phyloP scores from a whole-genome alignment of 1,139 yeast genomes.

The Sugiyamaella sp. region DNA sequence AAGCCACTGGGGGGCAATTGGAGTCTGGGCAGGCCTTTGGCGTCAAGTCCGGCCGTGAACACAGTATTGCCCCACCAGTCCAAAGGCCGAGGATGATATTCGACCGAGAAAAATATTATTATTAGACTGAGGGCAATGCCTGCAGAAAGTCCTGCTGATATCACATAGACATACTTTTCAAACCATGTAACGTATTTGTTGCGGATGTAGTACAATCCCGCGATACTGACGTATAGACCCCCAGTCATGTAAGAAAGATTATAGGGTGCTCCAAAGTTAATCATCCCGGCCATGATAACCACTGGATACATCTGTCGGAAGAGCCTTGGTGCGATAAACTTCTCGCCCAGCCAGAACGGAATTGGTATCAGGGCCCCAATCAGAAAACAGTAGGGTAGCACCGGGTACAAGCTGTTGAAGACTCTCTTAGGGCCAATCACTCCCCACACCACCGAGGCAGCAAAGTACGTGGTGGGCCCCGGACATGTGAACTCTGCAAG shows the following conservation, averaged over 20 bases:
- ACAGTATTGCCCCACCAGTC: constrained; percentile 66
- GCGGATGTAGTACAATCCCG: constrained; percentile 58
- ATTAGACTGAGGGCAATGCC: constrained; percentile 63
- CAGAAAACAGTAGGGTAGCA: constrained; percentile 50
- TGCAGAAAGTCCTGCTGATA: constrained; percentile 59
- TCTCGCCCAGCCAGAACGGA: constrained; percentile 23
- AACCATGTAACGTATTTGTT: constrained; percentile 58
- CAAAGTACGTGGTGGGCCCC: constrained; percentile 51
- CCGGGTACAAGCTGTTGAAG: constrained; percentile 52
- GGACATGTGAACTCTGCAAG: constrained; percentile 39
- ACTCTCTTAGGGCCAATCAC: constrained; percentile 67
- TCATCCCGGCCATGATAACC: constrained; percentile 54
- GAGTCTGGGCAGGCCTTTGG: constrained; percentile 40
- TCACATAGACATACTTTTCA: constrained; percentile 65
- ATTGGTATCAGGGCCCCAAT: constrained; percentile 38
- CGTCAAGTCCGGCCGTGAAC: constrained; percentile 50
- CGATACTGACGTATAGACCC: constrained; percentile 54
- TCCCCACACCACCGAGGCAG: constrained; percentile 65
- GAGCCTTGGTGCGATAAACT: constrained; percentile 37
- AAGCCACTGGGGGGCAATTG: constrained; percentile 26
- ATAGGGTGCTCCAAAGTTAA: constrained; percentile 50
- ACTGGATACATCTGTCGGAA: constrained; percentile 47
- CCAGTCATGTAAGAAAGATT: constrained; percentile 56
- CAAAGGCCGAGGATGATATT: constrained; percentile 45
- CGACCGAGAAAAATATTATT: constrained; percentile 59